These are phyloP conservation scores for Nothopassalora personata DNA, from an alignment of 2,329 filamentous ascomycete genomes.

Conservation along the genomic window DNA sequence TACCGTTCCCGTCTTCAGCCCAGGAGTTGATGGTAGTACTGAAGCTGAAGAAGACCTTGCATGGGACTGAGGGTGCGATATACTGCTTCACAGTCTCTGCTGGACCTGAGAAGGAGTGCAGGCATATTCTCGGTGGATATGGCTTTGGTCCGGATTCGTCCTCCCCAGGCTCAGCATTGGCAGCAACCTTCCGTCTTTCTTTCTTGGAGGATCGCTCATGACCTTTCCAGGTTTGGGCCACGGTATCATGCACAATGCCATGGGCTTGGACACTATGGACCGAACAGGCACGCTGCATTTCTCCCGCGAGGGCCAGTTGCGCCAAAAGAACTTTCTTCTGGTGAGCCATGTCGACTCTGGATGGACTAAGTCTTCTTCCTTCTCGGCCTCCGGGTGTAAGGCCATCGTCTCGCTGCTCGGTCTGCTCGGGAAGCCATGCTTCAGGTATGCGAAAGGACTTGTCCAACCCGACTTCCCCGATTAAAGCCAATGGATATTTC, in stretches of 20 bases:
- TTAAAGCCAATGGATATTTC: constrained; percentile 57
- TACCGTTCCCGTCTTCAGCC: constrained; percentile 41
- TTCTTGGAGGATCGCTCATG: constrained; percentile 60
- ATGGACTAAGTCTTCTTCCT: constrained; percentile 61
- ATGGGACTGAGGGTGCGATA: constrained; percentile 64
- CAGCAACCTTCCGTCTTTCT: constrained; percentile 40
- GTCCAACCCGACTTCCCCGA: constrained; percentile 75
- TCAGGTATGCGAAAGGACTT: constrained; percentile 69
- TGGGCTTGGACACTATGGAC: constrained; percentile 74
- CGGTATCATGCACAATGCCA: constrained; percentile 61
- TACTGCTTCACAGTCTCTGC: constrained; percentile 74
- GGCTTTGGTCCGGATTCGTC: constrained; percentile 43
- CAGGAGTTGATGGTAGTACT: constrained; percentile 70
- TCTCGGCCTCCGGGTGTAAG: constrained; percentile 67
- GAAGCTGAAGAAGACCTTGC: constrained; percentile 80
- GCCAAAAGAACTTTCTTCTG: constrained; percentile 61
- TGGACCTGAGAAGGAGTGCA: constrained; percentile 87
- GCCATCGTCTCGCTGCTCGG: constrained; percentile 40
- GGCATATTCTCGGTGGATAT: constrained; percentile 81
- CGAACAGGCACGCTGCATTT: constrained; percentile 60
- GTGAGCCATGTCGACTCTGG: constrained; percentile 63
- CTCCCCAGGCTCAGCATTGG: constrained; percentile 10
- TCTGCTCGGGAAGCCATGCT: constrained; percentile 44
- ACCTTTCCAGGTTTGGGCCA: constrained; percentile 64
- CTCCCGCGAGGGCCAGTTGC: constrained; percentile 67